These are phyloP conservation scores for Fraxinus xanthoxyloides DNA, from an alignment of 305 asterid species.

Conservation along the genomic window DNA sequence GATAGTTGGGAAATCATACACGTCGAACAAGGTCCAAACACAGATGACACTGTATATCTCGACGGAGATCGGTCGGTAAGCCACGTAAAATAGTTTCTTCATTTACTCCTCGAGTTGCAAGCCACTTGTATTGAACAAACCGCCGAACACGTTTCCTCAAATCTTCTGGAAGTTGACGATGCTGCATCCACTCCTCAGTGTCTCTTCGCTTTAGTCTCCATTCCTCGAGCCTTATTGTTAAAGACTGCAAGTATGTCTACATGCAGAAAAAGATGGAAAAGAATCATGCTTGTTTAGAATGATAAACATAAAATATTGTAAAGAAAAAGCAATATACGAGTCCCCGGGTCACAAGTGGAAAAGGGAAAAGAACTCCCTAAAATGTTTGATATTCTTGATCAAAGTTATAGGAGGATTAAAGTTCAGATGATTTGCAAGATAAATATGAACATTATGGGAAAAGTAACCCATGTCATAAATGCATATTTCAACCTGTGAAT, in stretches of 20 bases:
- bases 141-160: constrained; percentile 78
- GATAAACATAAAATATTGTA: neutral
- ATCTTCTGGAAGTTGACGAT: constrained; percentile 92
- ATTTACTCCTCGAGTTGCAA: constrained; percentile 91
- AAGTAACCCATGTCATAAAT: neutral
- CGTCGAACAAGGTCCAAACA: constrained; percentile 97
- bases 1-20: constrained; percentile 40
- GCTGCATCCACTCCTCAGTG: constrained; percentile 97
- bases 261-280: constrained; percentile 22
- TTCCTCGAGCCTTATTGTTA: constrained; percentile 82
- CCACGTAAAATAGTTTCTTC: constrained; percentile 82
- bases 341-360: neutral
- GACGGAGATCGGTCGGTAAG: constrained; percentile 83
- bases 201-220: constrained; percentile 92
- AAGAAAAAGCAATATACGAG: neutral
- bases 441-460: neutral
- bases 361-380: neutral
- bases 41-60: constrained; percentile 90
- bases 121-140: constrained; percentile 90
- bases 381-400: neutral
- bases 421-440: neutral
- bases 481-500: neutral
- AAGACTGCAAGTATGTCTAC: constrained; percentile 88
- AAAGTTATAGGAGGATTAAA: neutral
- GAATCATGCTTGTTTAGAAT: neutral